Base-by-base conservation (phyloP, 257 asterid species). In the Haberlea rhodopensis region DNA sequence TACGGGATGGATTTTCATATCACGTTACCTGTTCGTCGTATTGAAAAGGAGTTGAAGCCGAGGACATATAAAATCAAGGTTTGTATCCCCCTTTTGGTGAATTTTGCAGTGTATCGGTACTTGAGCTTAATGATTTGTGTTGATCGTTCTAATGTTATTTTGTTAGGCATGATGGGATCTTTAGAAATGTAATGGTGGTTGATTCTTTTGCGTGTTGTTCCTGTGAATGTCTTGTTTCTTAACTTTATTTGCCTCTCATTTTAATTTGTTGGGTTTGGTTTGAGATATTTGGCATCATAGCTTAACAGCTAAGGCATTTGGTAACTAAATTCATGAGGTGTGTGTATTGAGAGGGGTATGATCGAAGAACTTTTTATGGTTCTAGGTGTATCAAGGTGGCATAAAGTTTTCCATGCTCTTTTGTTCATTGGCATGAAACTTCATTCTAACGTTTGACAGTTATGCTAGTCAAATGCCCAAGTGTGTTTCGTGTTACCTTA, bases 41-140 rank as follows among this genome's bases (percentile, higher is more conserved):
- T 87, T 6, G 78, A 68, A 43, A 85, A 87, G 80, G 97, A 84
- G 82, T 76, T 87, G 81, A 92, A 69, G 78, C 97, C 97, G 2
- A 81, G 96, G 76, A 89, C 99, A 19, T 89, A 92, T 43, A 82
- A 97, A 76, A 85, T 92, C 80, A 82, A 89, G 85, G 99, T 87
- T 54, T 54, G 79, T 76, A 27, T 32, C 45, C 57, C n/a, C 9
- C 21, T 28, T 22, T 58, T 31, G 48, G 40, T 62, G 51, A 25
- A 21, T 21, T 57, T 9, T 65, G 16, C 16, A 2, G n/a, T 21
- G 27, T 19, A 6, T 72, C 62, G n/a, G 3, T 37, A 9, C 46
- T 37, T 11, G 20, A 10, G 23, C 21, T 53, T 56, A 13, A 31
- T 53, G 53, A 9, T 61, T 24, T 5, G 5, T 28, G 49, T 73